These are phyloP conservation scores for Platismatia glauca DNA, from an alignment of 495 filamentous ascomycete species.

Conservation along the genomic window DNA sequence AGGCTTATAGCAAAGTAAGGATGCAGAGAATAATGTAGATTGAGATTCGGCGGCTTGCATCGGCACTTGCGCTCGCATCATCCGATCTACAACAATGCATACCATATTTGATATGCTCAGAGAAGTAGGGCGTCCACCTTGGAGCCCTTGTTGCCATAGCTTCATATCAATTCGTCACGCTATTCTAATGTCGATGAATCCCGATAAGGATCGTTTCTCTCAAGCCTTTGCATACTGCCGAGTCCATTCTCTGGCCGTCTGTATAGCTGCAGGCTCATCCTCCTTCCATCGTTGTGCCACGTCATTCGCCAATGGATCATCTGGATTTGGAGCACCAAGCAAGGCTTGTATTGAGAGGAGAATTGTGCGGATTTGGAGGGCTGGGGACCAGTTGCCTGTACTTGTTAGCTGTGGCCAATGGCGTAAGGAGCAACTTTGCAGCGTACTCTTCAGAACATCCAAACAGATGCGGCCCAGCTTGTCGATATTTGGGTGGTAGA, in stretches of 20 bases:
- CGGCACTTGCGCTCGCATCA: background rate
- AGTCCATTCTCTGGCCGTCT: constrained; percentile 86
- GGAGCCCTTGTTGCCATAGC: constrained; percentile 1
- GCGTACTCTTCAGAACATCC: constrained; percentile 91
- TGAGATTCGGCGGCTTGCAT: background rate
- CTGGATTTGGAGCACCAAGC: constrained; percentile 91
- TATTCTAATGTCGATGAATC: background rate
- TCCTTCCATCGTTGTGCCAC: constrained; percentile 98
- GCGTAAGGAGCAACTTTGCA: background rate
- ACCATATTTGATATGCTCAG: background rate
- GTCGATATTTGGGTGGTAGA: constrained; percentile 99
- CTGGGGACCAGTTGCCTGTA: constrained; percentile 95
- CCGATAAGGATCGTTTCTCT: background rate
- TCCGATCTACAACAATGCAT: background rate
- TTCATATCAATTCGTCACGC: constrained; percentile 6
- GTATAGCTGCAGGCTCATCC: constrained; percentile 81
- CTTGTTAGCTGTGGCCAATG: constrained; percentile 18
- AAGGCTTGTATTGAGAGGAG: constrained; percentile 95
- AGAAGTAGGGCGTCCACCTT: background rate
- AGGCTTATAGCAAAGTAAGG: background rate
- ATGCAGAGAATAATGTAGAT: background rate
- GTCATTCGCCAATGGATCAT: constrained; percentile 92
- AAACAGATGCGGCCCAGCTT: constrained; percentile 94
- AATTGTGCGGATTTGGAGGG: constrained; percentile 95
- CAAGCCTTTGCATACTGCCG: constrained; percentile 60